Evolutionary conservation across 768 basidiomycete species (phyloP).

Genomic region (Crucibulum laeve): DNA sequence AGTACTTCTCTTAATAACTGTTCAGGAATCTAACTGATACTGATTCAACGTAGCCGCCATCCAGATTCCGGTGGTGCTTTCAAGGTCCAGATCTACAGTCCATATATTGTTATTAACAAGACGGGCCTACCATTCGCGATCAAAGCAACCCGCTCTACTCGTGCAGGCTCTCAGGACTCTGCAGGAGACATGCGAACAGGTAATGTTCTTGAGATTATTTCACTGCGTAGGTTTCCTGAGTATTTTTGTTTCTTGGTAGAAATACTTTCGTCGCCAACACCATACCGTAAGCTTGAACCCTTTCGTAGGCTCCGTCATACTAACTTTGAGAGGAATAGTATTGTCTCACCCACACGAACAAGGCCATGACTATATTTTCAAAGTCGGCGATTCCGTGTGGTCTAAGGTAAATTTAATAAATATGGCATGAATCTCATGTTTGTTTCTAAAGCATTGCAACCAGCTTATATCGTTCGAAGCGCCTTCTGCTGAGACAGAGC

Average conservation of each 20-base stretch:
- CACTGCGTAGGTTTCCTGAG: not conserved
- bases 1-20: slow-evolving; percentile 21
- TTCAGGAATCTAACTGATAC: not conserved
- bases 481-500: slow-evolving; percentile 82
- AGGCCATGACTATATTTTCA: slow-evolving; percentile 81
- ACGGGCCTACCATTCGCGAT: slow-evolving; percentile 80
- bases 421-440: not conserved
- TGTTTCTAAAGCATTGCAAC: slow-evolving; percentile 3
- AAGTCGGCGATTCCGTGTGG: slow-evolving; percentile 80
- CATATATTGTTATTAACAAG: slow-evolving; percentile 90
- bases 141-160: slow-evolving; percentile 56
- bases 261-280: slow-evolving; percentile 45
- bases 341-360: slow-evolving; percentile 79
- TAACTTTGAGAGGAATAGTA: slow-evolving; percentile 45
- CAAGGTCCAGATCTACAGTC: slow-evolving; percentile 91
- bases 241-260: slow-evolving; percentile 7
- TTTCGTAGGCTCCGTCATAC: not conserved
- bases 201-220: slow-evolving; percentile 19
- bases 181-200: slow-evolving; percentile 77
- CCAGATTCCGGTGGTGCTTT: slow-evolving; percentile 93
- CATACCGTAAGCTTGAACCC: slow-evolving; percentile 66
- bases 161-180: slow-evolving; percentile 66
- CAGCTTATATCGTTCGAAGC: slow-evolving; percentile 89
- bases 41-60: slow-evolving; percentile 49
- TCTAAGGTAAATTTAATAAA: slow-evolving; percentile 58